These are phyloP conservation scores for Aureobasidium sp. DNA, from an alignment of 2,329 filamentous ascomycete species.

Conservation along the genomic window DNA sequence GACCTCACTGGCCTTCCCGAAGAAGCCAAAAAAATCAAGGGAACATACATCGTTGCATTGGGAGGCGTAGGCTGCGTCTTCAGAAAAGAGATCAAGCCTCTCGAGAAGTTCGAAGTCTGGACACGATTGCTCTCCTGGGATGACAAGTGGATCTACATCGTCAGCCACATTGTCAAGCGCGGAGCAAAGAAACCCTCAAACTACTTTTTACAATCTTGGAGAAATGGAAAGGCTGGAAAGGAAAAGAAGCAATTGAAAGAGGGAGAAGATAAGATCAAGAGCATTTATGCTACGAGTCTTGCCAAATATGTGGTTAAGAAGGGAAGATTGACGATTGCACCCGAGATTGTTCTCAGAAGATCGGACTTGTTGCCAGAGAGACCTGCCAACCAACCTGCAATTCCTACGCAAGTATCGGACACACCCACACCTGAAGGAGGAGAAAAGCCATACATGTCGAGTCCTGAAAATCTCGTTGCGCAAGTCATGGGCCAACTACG, in stretches of 20 bases:
- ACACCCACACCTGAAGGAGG: constrained; percentile 23
- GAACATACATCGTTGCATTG: constrained; percentile 36
- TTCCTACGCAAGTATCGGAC: constrained; percentile 11
- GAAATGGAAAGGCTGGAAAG: constrained; percentile 21
- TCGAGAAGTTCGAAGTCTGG: constrained; percentile 42
- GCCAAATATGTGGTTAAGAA: constrained; percentile 47
- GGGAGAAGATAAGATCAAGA: constrained; percentile 31
- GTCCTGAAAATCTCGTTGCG: constrained; percentile 22
- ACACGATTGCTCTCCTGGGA: constrained; percentile 44
- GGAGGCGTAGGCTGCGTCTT: constrained; percentile 44
- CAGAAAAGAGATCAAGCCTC: constrained; percentile 41
- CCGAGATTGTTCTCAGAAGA: constrained; percentile 64
- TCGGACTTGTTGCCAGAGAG: constrained; percentile 67
- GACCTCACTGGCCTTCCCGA: constrained; percentile 29
- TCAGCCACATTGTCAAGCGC: constrained; percentile 42
- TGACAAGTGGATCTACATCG: constrained; percentile 44
- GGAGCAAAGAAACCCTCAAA: constrained; percentile 35
- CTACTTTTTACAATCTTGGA: constrained; percentile 43
- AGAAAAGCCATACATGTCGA: constrained; percentile 22
- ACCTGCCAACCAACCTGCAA: constrained; percentile 48
- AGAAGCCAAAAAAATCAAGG: constrained; percentile 24
- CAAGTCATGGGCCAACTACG: constrained; percentile 20
- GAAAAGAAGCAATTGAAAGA: constrained; percentile 21
- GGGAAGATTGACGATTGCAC: constrained; percentile 70
- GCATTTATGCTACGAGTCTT: constrained; percentile 44